Percentiles rank a stretch among this genome's conserved stretches.
Conservation (phyloP, 371 early-diverging fungal genomes). For the Lichtheimia ramosa region DNA sequence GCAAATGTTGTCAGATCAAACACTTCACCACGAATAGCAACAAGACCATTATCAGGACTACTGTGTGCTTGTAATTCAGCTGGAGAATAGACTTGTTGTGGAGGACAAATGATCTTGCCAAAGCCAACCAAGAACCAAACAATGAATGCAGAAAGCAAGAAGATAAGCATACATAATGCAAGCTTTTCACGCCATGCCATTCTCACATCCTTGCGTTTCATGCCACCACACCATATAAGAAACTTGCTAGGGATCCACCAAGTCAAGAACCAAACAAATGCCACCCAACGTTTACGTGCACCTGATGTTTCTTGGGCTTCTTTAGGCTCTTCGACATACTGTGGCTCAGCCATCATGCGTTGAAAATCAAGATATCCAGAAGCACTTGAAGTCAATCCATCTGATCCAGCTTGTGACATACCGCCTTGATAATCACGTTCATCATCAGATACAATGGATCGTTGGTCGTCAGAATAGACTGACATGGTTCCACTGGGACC, state of each 20-base stretch:
- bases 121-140: constrained; percentile 89
- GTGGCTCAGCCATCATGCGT: constrained; percentile 7
- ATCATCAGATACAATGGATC: constrained; percentile 65
- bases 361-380: constrained; percentile 20
- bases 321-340: constrained; percentile 8
- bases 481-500: constrained; percentile 9
- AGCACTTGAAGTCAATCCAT: constrained; percentile 15
- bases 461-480: constrained; percentile 54
- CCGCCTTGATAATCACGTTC: constrained; percentile 29
- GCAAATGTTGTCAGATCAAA: constrained; percentile 63
- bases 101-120: constrained; percentile 82
- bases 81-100: constrained; percentile 62
- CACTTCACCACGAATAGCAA: constrained; percentile 66
- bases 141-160: constrained; percentile 72
- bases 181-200: constrained; percentile 97
- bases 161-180: constrained; percentile 83
- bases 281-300: constrained; percentile 75
- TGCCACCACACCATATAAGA: constrained; percentile 65
- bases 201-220: constrained; percentile 78
- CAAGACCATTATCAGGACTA: constrained; percentile 39
- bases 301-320: constrained; percentile 25
- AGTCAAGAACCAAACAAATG: constrained; percentile 79
- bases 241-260: constrained; percentile 82
- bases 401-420: constrained; percentile 24
- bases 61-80: constrained; percentile 51